A percentile compares a stretch with the other conserved stretches of the same genome.
Conservation (phyloP, 192 early-diverging fungal genomes). For the Podila epigama region DNA sequence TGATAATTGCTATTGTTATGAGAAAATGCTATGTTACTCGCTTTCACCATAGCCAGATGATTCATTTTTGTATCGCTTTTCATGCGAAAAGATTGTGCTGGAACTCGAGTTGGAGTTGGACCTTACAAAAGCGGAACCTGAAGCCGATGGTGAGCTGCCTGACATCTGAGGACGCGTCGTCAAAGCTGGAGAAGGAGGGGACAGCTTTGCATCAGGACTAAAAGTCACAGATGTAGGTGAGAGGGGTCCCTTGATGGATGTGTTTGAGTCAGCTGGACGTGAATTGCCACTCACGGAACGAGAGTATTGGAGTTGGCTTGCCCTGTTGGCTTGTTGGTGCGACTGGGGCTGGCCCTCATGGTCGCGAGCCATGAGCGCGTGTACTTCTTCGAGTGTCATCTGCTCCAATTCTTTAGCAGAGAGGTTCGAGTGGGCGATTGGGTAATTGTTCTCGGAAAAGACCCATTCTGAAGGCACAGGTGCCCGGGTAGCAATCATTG, state of each 20-base stretch:
- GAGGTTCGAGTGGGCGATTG: slow-evolving; percentile 21
- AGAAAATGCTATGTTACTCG: background rate
- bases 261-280: background rate
- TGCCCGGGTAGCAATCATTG: slow-evolving; percentile 20
- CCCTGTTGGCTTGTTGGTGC: background rate
- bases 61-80: background rate
- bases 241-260: background rate
- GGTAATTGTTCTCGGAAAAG: slow-evolving; percentile 48
- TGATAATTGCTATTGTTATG: background rate
- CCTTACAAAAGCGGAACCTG: too few relatives aligned
- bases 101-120: background rate
- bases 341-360: background rate
- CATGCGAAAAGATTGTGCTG: background rate
- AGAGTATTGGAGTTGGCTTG: slow-evolving; percentile 13
- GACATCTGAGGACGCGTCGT: too few relatives aligned
- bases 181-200: too few relatives aligned
- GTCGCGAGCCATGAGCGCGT: slow-evolving; percentile 26
- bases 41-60: background rate
- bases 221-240: background rate
- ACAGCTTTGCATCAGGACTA: background rate
- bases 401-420: slow-evolving; percentile 43
- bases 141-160: too few relatives aligned
- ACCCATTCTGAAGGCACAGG: slow-evolving; percentile 45
- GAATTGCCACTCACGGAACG: slow-evolving; percentile 22
- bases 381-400: slow-evolving; percentile 44